These are phyloP conservation scores for Fonsecaea nubica DNA, from an alignment of 2,329 filamentous ascomycete genomes.

Conservation along the genomic window DNA sequence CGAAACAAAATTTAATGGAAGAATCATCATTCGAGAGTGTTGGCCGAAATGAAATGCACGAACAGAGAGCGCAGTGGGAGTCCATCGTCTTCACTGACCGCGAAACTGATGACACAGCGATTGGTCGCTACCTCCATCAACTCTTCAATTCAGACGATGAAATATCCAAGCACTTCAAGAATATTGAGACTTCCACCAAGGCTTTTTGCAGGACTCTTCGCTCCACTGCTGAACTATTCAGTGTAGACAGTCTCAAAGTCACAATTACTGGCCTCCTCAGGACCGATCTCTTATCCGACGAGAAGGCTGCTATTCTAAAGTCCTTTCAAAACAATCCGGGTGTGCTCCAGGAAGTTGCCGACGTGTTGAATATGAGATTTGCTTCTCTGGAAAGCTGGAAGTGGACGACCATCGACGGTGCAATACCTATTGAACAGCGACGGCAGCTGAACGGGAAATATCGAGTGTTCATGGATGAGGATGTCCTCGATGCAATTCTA, in stretches of 20 bases:
- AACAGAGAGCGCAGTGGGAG: constrained; percentile 63
- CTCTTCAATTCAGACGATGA: constrained; percentile 57
- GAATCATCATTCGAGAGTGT: constrained; percentile 54
- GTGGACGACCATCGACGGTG: constrained; percentile 51
- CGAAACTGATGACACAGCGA: constrained; percentile 54
- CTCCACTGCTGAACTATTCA: constrained; percentile 49
- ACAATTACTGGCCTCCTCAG: constrained; percentile 58
- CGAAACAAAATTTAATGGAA: constrained; percentile 39
- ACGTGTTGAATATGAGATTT: constrained; percentile 65
- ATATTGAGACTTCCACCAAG: constrained; percentile 50
- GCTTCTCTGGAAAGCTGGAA: constrained; percentile 59
- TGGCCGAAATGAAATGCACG: constrained; percentile 61
- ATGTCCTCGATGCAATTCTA: constrained; percentile 63
- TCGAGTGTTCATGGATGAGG: constrained; percentile 65
- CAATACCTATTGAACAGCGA: constrained; percentile 57
- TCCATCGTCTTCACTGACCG: constrained; percentile 60
- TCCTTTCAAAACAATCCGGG: constrained; percentile 58
- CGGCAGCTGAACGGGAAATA: constrained; percentile 65
- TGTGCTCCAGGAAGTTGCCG: constrained; percentile 61
- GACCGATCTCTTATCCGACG: constrained; percentile 59
- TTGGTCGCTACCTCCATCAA: constrained; percentile 58
- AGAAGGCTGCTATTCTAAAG: constrained; percentile 59
- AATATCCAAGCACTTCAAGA: constrained; percentile 52
- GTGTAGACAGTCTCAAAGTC: constrained; percentile 50
- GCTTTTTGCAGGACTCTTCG: constrained; percentile 46